Base-by-base conservation (phyloP, 2,329 filamentous ascomycete genomes). In the Paraphoma chrysanthemicola region DNA sequence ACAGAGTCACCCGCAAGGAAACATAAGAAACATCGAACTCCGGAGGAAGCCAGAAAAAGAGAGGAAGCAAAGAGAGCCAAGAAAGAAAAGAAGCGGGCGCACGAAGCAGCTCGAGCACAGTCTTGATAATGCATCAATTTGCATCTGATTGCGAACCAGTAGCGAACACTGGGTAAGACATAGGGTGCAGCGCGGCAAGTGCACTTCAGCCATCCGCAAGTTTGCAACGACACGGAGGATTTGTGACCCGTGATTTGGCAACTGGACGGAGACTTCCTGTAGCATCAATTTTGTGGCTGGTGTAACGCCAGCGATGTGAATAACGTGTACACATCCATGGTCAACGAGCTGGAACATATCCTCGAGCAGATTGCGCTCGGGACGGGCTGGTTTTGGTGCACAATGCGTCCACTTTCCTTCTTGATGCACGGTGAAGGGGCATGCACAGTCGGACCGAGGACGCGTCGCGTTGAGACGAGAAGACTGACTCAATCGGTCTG, bases 11-110 rank as follows among this genome's bases (percentile, higher is more conserved):
- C 72, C 1, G 69, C 69, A 42, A 78, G 78, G 69, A 79, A 78
- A 62, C 69, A 70, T 47, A 77, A 77, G 64, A 78, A 77, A 65
- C 68, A 72, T 33, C 70, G 67, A 49, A 70, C 73, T 12, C 59
- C 64, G 6, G 67, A 74, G 38, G 70, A 76, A 77, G 57, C 73
- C 67, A 57, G 74, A 68, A 50, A 73, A 71, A 56, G 70, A 75
- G 58, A 79, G 74, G 74, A 72, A 56, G 72, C 76, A 57, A 79
- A 74, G 56, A 76, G 76, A 55, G 71, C 70, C 42, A 74, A 63
- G 70, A 78, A 72, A 60, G 69, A 66, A 60, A 75, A 66, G 59
- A 74, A 69, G 59, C 73, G 62, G 57, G 64, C 72, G 64, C 73
- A 73, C 63, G 71, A 64, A 48, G 51, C 45, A 48, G 57, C 56